These are phyloP conservation scores for Pythium dissotocum DNA, from an alignment of 352 stramenopile genomes.

Conservation along the genomic window DNA sequence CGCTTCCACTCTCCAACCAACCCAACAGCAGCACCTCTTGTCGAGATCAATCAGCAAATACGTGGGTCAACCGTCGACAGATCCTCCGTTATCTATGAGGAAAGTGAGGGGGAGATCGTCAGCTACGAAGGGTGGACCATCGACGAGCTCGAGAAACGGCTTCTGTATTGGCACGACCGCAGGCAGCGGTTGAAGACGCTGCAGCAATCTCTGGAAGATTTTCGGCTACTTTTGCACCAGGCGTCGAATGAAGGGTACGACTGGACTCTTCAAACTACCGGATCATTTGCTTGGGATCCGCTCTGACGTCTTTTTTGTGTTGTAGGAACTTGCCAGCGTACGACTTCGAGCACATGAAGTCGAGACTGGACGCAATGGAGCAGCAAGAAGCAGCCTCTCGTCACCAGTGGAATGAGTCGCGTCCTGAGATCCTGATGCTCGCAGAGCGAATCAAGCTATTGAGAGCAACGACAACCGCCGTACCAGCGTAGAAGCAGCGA, in stretches of 20 bases:
- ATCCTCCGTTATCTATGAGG: not conserved
- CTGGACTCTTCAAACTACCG: not conserved
- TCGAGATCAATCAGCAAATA: not conserved
- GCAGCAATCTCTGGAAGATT: conserved; percentile 24
- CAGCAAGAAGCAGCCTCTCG: conserved; percentile 19
- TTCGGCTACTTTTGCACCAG: conserved; percentile 21
- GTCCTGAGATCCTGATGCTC: conserved; percentile 32
- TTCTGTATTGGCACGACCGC: conserved; percentile 23
- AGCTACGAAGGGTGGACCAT: not conserved
- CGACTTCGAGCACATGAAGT: conserved; percentile 21
- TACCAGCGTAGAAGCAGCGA: not conserved
- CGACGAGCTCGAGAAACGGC: conserved; percentile 25
- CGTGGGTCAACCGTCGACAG: not conserved
- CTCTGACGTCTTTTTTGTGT: not conserved
- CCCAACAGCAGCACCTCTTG: not conserved
- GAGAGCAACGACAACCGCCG: not conserved
- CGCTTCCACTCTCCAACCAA: conserved; percentile 23
- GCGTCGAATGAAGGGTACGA: conserved; percentile 21
- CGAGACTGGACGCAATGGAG: conserved; percentile 23
- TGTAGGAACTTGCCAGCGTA: conserved; percentile 11
- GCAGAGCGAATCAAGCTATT: conserved; percentile 27
- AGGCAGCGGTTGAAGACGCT: conserved; percentile 25
- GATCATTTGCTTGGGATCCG: too few species aligned
- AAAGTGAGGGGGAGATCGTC: not conserved
- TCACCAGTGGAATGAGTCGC: conserved; percentile 20